phyloP scores from a whole-genome alignment of 352 stramenopile genomes.

The Phytophthora idaei region DNA sequence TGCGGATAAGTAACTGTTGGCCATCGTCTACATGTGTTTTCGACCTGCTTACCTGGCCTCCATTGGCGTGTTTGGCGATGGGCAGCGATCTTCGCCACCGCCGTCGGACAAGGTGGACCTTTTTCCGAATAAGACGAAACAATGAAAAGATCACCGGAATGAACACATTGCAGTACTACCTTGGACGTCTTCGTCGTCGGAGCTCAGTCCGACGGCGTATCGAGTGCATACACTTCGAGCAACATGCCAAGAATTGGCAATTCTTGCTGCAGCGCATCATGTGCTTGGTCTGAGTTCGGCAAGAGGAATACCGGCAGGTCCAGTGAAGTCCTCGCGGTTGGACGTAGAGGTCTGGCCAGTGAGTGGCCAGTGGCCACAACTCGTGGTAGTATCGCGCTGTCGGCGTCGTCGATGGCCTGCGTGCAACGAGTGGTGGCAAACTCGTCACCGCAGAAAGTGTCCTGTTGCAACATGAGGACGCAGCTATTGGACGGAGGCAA shows the following conservation, averaged over 20 bases:
- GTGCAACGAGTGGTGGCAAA: conserved; percentile 14
- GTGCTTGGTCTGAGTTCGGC: too few species aligned
- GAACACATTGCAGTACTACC: conserved; percentile 8
- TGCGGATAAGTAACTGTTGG: conserved; percentile 6
- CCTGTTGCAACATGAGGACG: neutral
- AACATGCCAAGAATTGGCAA: conserved; percentile 1
- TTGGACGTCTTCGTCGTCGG: conserved; percentile 16
- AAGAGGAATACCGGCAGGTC: neutral
- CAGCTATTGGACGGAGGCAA: conserved; percentile 5
- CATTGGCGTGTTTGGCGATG: neutral
- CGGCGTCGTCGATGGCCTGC: neutral
- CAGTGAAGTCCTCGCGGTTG: neutral
- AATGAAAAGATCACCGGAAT: conserved; percentile 31
- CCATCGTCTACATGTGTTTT: conserved; percentile 10
- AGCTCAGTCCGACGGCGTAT: conserved; percentile 11
- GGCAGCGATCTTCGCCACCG: conserved; percentile 2
- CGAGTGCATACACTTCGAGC: conserved; percentile 10
- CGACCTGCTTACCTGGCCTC: conserved; percentile 6
- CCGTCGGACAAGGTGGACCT: conserved; percentile 41
- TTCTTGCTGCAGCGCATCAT: too few species aligned
- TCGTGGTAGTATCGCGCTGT: neutral
- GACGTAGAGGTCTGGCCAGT: neutral
- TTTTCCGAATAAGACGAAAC: conserved; percentile 26
- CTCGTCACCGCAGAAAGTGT: conserved; percentile 11
- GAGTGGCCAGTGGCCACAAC: too few species aligned